Conservation (phyloP, 129 eudicot species). For the Helianthus annuus region DNA sequence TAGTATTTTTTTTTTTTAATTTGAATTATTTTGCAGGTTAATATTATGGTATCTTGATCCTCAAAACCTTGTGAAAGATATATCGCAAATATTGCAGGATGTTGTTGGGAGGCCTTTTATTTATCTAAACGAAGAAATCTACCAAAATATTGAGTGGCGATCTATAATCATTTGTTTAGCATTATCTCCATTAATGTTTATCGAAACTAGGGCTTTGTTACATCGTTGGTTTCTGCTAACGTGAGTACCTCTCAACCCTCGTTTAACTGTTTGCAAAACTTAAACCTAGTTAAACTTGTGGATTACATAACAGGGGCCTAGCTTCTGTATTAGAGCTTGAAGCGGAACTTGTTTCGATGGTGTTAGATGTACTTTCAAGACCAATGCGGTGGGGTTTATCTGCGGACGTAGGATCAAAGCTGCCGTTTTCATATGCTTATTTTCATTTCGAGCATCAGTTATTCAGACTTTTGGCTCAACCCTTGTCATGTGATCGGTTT, state of each 20-base stretch:
- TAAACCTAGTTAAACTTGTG: neutral
- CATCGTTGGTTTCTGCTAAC: conserved; percentile 69
- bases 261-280: conserved; percentile 15
- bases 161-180: conserved; percentile 51
- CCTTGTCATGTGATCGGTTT: conserved; percentile 50
- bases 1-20: neutral
- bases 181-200: conserved; percentile 63
- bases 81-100: conserved; percentile 58
- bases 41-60: conserved; percentile 72
- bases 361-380: conserved; percentile 67
- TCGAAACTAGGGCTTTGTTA: conserved; percentile 63
- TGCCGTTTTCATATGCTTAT: conserved; percentile 70
- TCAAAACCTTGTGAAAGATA: conserved; percentile 48
- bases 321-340: conserved; percentile 62
- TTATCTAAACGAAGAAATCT: conserved; percentile 51
- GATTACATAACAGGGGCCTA: conserved; percentile 60
- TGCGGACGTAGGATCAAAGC: conserved; percentile 57
- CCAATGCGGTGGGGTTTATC: conserved; percentile 82
- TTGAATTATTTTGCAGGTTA: conserved; percentile 50
- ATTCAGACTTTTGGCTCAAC: conserved; percentile 47
- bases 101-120: conserved; percentile 50
- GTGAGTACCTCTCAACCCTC: conserved; percentile 41
- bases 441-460: conserved; percentile 51
- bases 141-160: conserved; percentile 65
- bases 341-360: conserved; percentile 40